These are phyloP conservation scores for Hirschfeldia incana DNA, from an alignment of 345 rosid species.

Conservation along the genomic window DNA sequence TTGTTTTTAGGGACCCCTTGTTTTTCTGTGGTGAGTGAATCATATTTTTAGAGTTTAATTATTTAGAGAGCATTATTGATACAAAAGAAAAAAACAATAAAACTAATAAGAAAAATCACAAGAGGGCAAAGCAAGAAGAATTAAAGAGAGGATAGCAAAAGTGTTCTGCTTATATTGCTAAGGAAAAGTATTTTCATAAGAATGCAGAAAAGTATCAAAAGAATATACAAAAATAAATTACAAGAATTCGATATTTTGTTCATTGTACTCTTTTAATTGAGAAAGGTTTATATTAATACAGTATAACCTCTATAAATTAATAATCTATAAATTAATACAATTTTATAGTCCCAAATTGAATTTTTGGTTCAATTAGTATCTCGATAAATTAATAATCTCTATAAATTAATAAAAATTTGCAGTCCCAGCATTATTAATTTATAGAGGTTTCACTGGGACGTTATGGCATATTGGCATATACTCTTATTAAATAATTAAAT, in stretches of 20 bases:
- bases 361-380: too few species aligned
- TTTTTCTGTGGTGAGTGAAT: neutral
- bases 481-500: neutral
- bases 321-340: too few species aligned
- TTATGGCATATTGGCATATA: neutral
- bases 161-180: constrained; percentile 10
- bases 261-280: neutral
- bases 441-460: neutral
- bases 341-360: too few species aligned
- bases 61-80: constrained; percentile 19
- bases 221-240: neutral
- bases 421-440: too few species aligned
- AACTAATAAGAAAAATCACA: constrained; percentile 15
- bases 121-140: constrained; percentile 1
- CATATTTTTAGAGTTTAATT: constrained; percentile 9
- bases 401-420: too few species aligned
- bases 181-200: neutral
- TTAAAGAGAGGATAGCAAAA: neutral
- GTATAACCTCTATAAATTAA: too few species aligned
- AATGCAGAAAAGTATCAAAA: neutral
- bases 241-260: neutral
- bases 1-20: neutral
- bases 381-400: too few species aligned
- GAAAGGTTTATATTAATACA: neutral
- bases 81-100: constrained; percentile 17